A percentile compares a stretch with the other conserved stretches of the same genome.
These are phyloP conservation scores for Mesotaenium endlicherianum DNA, from an alignment of 139 green algal species.

Conservation along the genomic window DNA sequence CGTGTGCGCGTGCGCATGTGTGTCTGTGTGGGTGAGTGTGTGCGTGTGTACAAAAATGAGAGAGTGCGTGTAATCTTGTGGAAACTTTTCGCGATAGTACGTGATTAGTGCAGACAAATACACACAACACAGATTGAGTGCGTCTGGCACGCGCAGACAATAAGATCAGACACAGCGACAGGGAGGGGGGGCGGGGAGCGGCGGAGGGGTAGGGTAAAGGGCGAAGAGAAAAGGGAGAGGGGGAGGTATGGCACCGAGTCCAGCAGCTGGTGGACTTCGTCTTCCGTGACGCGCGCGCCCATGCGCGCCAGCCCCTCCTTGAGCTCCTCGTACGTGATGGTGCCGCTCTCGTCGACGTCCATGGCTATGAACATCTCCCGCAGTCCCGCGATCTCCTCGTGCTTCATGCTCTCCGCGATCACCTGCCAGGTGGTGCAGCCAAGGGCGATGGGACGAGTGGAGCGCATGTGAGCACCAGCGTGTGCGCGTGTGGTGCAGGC, in stretches of 20 bases:
- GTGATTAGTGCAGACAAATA: no score
- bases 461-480: not conserved
- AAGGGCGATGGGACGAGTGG: not conserved
- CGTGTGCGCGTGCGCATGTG: no score
- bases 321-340: slow-evolving; percentile 66
- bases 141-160: no score
- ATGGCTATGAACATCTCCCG: slow-evolving; percentile 62
- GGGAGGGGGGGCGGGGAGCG: not conserved
- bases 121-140: no score
- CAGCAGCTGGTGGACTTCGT: slow-evolving; percentile 18
- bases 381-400: slow-evolving; percentile 62
- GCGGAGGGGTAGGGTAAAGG: not conserved
- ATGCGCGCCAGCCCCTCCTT: slow-evolving; percentile 50
- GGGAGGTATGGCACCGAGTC: slow-evolving; percentile 13
- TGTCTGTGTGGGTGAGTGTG: no score
- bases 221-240: not conserved
- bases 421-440: slow-evolving; percentile 23
- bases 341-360: slow-evolving; percentile 63
- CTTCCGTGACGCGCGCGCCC: slow-evolving; percentile 13
- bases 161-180: not conserved
- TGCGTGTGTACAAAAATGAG: no score
- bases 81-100: no score
- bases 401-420: slow-evolving; percentile 42
- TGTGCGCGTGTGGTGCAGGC: not conserved
- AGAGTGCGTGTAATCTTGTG: no score